Evolutionary conservation across 75 land plant genomes (phyloP).

Genomic region (Pinus taeda): DNA sequence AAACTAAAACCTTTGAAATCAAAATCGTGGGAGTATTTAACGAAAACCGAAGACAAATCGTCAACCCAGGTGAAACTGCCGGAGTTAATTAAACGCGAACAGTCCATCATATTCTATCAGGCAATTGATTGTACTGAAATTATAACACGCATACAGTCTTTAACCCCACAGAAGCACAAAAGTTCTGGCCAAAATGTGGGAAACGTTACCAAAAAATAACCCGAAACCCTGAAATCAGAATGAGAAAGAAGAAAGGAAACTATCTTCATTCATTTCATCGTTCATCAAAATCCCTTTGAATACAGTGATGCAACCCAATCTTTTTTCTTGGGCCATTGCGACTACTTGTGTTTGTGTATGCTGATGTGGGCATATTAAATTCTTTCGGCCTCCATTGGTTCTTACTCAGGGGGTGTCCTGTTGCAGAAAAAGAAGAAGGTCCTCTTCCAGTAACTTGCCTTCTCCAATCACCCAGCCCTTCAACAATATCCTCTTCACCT

Average conservation of each 20-base stretch:
- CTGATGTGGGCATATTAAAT: neutral
- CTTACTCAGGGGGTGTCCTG: neutral
- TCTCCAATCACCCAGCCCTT: neutral
- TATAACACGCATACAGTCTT: no score
- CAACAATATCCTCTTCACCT: neutral
- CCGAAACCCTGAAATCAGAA: neutral
- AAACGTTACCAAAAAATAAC: no score
- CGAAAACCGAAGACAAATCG: no score
- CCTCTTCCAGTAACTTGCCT: neutral
- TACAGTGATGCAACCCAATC: neutral
- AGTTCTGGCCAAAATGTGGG: no score
- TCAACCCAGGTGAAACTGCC: no score
- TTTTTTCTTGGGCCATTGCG: neutral
- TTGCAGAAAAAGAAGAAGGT: neutral
- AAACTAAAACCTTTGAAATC: no score
- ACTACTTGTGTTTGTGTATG: neutral
- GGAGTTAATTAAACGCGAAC: no score
- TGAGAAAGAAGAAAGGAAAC: neutral
- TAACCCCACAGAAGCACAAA: no score
- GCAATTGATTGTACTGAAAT: no score
- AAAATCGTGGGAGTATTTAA: no score
- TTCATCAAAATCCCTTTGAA: neutral
- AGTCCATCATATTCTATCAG: no score
- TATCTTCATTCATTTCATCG: neutral
- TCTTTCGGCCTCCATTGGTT: neutral